Base-by-base conservation (phyloP, 1,284 basidiomycete species). In the Trametes versicolor region DNA sequence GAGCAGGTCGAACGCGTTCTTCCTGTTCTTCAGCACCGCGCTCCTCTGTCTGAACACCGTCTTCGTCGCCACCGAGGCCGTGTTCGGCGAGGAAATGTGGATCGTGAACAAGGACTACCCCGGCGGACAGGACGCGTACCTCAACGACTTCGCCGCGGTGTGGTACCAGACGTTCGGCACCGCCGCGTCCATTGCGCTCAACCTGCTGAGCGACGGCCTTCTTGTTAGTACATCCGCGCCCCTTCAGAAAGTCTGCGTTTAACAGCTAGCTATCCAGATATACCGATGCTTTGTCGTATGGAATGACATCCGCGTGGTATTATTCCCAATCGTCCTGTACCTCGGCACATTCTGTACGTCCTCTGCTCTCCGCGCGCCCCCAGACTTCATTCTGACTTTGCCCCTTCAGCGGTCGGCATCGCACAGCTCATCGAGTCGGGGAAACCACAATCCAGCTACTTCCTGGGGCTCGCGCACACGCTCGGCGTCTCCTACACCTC, bases 41-140 rank as follows among this genome's bases (percentile, higher is more conserved):
- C 29, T 65, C 4, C 65, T 71, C 23, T 47, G 62, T 32, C 65
- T 71, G 1, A 65, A 65, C 63, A 71, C 70, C 23, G 41, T 68
- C 29, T 67, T 63, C 48, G 66, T 71, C 37, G 60, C 68, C 25
- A 65, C 64, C 27, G 58, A 71, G 39, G 62, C 61, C 21, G 63
- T 68, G 4, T 71, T 69, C 32, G 70, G 70, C 6, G 64, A 71
- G 59, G 66, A 71, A 48, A 66, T 71, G 66, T 71, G 70, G 70
- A 60, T 71, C 27, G 58, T 65, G 2, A 60, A 66, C 56, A 55
- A 39, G 9, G 43, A 65, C 25, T 68, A 66, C 45, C 63, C 66
- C 0, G 66, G 68, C 0, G 70, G 70, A 2, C 48, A 43, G 45
- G 59, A 61, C 21, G 60, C 58, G 27, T 71, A 66, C 37, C 58